These are phyloP conservation scores for Tolypocladium guangdongense DNA, from an alignment of 2,329 filamentous ascomycete genomes.

Conservation along the genomic window DNA sequence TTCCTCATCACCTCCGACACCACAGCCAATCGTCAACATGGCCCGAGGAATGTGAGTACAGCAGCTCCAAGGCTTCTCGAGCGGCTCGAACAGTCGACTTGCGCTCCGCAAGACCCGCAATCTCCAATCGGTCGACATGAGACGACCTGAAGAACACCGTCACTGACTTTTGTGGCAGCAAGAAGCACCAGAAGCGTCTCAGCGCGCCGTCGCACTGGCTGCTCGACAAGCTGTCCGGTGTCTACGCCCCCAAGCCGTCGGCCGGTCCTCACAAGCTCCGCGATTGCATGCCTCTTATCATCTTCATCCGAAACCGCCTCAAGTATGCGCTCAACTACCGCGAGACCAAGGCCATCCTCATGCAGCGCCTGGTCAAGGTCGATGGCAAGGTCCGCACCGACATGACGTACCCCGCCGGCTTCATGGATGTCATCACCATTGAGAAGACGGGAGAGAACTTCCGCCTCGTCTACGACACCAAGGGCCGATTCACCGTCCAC, in stretches of 20 bases:
- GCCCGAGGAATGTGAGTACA: conserved; percentile 51
- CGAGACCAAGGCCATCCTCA: conserved; percentile 94
- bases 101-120: neutral
- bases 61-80: neutral
- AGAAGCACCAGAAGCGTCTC: conserved; percentile 99
- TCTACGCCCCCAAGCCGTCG: conserved; percentile 61
- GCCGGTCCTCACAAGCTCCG: conserved; percentile 97
- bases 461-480: conserved; percentile 99
- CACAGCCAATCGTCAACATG: conserved; percentile 41
- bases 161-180: conserved; percentile 40
- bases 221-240: conserved; percentile 97
- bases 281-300: conserved; percentile 96
- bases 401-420: conserved; percentile 90
- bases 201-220: conserved; percentile 99
- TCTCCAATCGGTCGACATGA: neutral
- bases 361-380: conserved; percentile 99
- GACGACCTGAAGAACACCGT: neutral
- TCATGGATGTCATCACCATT: conserved; percentile 99
- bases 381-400: conserved; percentile 99
- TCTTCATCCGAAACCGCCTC: conserved; percentile 93
- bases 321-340: conserved; percentile 99
- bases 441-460: conserved; percentile 99
- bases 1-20: conserved; percentile 26
- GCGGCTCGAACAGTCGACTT: neutral
- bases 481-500: conserved; percentile 99